Percentiles rank a stretch among this genome's conserved stretches.
phyloP scores from a whole-genome alignment of 2,329 filamentous ascomycete species.

The Fusarium torulosum region DNA sequence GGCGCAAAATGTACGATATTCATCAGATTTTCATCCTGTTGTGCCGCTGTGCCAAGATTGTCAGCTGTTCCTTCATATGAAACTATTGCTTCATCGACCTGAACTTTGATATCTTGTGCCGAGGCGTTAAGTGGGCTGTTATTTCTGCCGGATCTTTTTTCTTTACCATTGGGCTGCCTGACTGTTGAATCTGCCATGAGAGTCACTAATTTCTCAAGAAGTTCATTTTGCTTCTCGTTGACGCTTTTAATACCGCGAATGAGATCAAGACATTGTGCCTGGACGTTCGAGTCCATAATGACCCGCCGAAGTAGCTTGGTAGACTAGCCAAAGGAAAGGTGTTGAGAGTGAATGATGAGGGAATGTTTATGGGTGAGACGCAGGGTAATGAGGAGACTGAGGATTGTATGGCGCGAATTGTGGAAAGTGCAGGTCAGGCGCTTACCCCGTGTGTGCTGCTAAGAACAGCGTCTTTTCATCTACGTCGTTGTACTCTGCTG shows the following conservation, averaged over 20 bases:
- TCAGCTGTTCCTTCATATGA: background rate
- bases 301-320: background rate
- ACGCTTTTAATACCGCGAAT: background rate
- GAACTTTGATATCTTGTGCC: rapidly evolving
- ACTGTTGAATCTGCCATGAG: background rate
- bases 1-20: background rate
- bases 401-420: background rate
- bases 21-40: background rate
- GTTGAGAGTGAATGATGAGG: background rate
- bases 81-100: background rate
- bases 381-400: background rate
- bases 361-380: background rate
- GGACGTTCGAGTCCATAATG: background rate
- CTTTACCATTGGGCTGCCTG: background rate
- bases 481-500: background rate
- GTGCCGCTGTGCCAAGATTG: background rate
- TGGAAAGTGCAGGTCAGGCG: background rate
- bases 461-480: too few species aligned
- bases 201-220: conserved; percentile 1
- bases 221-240: conserved; percentile 5
- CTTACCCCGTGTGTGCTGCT: background rate
- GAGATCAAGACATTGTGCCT: background rate
- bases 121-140: background rate
- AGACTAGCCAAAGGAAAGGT: background rate
- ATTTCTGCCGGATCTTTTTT: too few species aligned